Conservation (phyloP, 2,329 filamentous ascomycete genomes). For the Chrysoporthe puriensis region DNA sequence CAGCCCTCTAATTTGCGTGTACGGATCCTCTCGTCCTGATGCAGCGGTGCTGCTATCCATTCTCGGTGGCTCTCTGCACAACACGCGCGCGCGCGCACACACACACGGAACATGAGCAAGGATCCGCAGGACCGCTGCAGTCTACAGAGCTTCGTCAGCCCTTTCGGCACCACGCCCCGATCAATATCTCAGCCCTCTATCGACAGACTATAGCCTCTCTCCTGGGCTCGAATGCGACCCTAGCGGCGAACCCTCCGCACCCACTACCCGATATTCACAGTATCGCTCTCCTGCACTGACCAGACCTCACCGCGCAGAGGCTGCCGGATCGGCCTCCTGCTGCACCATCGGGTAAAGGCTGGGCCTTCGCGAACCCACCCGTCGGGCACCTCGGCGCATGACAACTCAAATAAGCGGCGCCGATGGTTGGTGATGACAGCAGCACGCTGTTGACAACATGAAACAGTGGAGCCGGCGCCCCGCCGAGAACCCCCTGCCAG, state of each 20-base stretch:
- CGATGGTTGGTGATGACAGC: constrained; percentile 13
- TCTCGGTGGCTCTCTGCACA: background rate
- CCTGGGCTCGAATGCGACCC: background rate
- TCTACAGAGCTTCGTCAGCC: constrained; percentile 3
- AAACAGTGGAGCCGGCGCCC: constrained; percentile 10
- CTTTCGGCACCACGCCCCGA: background rate
- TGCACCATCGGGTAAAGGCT: background rate
- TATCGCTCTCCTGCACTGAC: background rate
- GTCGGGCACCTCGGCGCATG: constrained; percentile 7
- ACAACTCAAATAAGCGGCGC: background rate
- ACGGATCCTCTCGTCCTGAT: constrained; percentile 9
- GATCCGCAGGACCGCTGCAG: background rate
- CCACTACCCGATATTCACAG: background rate
- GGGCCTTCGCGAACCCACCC: background rate
- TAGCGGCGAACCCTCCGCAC: background rate
- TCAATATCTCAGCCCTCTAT: constrained; percentile 4
- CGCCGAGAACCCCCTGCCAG: background rate
- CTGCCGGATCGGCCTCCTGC: background rate
- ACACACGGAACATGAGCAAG: background rate
- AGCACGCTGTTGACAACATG: constrained; percentile 19
- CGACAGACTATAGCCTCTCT: background rate
- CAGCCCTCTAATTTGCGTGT: constrained; percentile 15
- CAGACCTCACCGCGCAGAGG: background rate
- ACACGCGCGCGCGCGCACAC: too few species aligned
- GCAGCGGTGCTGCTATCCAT: constrained; percentile 2